These are phyloP conservation scores for Fusarium kyushuense DNA, from an alignment of 2,329 filamentous ascomycete genomes.

Conservation along the genomic window DNA sequence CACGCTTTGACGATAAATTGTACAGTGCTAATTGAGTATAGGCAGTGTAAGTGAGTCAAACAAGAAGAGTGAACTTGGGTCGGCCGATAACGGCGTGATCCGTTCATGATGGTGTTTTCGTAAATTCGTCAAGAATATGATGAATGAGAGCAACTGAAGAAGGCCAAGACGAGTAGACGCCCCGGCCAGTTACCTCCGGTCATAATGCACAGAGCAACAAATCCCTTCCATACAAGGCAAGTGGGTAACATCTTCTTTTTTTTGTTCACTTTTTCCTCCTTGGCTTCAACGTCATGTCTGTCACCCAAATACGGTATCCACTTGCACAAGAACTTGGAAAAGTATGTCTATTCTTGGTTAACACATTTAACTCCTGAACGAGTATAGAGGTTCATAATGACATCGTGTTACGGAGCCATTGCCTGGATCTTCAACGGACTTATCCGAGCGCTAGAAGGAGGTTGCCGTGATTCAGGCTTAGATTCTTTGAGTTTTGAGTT, in stretches of 20 bases:
- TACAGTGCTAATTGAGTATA: constrained; percentile 8
- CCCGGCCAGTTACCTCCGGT: constrained; percentile 6
- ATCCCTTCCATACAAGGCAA: constrained; percentile 25
- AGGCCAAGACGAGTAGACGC: background rate
- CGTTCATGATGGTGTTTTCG: constrained; percentile 28
- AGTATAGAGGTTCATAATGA: background rate
- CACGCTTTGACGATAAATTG: background rate
- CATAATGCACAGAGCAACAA: constrained; percentile 19
- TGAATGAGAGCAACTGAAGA: background rate
- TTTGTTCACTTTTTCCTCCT: background rate
- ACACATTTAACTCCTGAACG: background rate
- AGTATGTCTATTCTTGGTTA: background rate
- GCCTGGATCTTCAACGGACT: background rate
- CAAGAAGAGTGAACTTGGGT: constrained; percentile 10
- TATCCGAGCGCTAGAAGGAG: constrained; percentile 12
- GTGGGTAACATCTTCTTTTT: constrained; percentile 21
- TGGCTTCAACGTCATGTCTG: background rate
- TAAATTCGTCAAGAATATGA: constrained; percentile 7
- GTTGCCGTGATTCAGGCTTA: background rate
- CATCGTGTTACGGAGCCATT: background rate
- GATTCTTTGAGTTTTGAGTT: background rate
- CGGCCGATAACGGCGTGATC: constrained; percentile 19
- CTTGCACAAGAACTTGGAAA: constrained; percentile 5
- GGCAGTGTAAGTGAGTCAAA: background rate
- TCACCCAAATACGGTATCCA: background rate